Evolutionary conservation across 2,329 filamentous ascomycete genomes (phyloP), one percentile per base, ranked within the genome.

Genomic region (Venturia pyrina): DNA sequence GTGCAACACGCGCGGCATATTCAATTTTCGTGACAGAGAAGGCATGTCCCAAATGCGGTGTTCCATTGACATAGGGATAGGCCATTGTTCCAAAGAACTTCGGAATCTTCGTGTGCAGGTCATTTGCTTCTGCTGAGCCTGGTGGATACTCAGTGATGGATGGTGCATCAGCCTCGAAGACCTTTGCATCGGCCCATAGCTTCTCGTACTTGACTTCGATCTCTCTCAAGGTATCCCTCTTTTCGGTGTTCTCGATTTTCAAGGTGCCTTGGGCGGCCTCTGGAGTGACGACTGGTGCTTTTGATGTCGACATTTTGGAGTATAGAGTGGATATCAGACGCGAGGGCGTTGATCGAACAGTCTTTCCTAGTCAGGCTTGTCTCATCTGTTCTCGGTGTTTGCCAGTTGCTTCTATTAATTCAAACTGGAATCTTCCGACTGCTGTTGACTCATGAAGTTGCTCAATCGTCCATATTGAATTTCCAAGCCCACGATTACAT

Each of bases 21-120:
- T 99, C 95, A 71, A 96, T 87, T 79, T 99, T 99, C 73, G 86
- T 90, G 68, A 90, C 87, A 28, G 92, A 95, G 78, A 99, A 98
- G 71, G 87, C 89, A 80, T 99, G 95, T 28, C 95, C 41, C 90
- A 91, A 74, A 64, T 98, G 93, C 34, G 96, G 83, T 67, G 73
- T 75, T 61, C 76, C 76, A 66, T 78, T 78, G 73, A 77, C 76
- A 70, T 77, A 78, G 19, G 66, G 66, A 59, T 67, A 67, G 44
- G 66, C 66, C 66, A 67, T 67, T 4, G 66, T 67, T 65, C 89
- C 91, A 75, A 93, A 96, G 83, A 93, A 96, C 80, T 98, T 98
- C 70, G 93, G 93, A 72, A 89, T 81, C 76, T 92, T 88, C 73
- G 88, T 83, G 73, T 89, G 90, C 69, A 96, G 82, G 72, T 95